phyloP scores from a whole-genome alignment of 768 basidiomycete species.

The Daedaleopsis sinensis region DNA sequence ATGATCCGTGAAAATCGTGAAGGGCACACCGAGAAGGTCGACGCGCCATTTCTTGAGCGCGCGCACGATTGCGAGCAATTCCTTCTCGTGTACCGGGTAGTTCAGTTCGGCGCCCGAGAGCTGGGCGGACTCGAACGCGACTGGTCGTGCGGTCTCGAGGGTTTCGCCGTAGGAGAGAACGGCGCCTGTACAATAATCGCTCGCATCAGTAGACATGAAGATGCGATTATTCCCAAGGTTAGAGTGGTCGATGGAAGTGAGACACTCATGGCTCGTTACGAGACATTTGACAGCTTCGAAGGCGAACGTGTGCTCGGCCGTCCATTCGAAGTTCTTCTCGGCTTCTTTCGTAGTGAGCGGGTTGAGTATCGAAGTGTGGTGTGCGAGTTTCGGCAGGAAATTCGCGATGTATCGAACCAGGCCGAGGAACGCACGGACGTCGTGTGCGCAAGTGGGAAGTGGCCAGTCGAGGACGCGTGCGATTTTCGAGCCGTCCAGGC shows the following conservation, averaged over 20 bases:
- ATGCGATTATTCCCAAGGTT: conserved; percentile 34
- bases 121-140: conserved; percentile 30
- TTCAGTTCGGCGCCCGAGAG: too few relatives aligned
- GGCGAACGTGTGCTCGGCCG: conserved; percentile 34
- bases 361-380: too few relatives aligned
- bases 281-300: conserved; percentile 41
- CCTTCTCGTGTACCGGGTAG: too few relatives aligned
- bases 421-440: conserved; percentile 22
- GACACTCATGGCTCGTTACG: conserved; percentile 30
- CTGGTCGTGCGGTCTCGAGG: conserved; percentile 36
- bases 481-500: conserved; percentile 31
- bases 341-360: too few relatives aligned
- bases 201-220: conserved; percentile 39
- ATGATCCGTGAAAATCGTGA: too few relatives aligned
- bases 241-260: conserved; percentile 37
- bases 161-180: conserved; percentile 35
- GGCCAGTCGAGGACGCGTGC: conserved; percentile 37
- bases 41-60: too few relatives aligned
- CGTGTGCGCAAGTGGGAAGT: conserved; percentile 23
- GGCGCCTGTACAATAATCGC: conserved; percentile 33
- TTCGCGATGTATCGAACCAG: too few relatives aligned
- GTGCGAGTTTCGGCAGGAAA: too few relatives aligned
- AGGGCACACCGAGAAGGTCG: too few relatives aligned
- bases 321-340: too few relatives aligned
- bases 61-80: too few relatives aligned